Base-by-base conservation (phyloP, 2,329 filamentous ascomycete genomes). In the Sporothrix variecibatus region DNA sequence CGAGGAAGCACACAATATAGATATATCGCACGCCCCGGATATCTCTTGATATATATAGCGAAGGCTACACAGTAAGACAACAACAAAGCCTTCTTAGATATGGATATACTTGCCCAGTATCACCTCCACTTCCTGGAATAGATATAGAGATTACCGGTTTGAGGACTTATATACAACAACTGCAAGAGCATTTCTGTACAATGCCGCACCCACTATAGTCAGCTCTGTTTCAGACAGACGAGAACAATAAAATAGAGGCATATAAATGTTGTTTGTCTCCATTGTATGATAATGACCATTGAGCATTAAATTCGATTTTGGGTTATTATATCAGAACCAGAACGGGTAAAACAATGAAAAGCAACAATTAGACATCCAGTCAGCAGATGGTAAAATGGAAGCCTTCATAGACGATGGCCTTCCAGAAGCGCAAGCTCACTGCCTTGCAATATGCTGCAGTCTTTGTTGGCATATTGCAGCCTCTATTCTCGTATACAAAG, bases 151-250 rank as follows among this genome's bases (percentile, higher is more conserved):
- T 20, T 40, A 9, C 60, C 60, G 31, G 60, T 40, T 23, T 64
- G 60, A 64, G 60, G 31, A 31, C 17, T 58, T 23, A 11, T 62
- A 62, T 23, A 2, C 40, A 43, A 11, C 15, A 43, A 43, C 7
- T 11, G 15, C 40, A 43, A 12, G 8, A 40, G 60, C 20, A n/a
- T 20, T 23, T 64, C 17, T 31, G 20, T 9, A 17, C 17, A 23
- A 23, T 20, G 20, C 31, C 34, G 17, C 23, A n/a, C 20, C 34
- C 23, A 11, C 20, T 67, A 67, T 67, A 12, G n/a, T 38, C n/a
- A 31, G 62, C 38, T 38, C 28, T 67, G 62, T 67, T 67, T 67
- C 62, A 46, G n/a, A 46, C 46, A 67, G 62, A 67, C 38, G n/a
- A 46, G 23, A 17, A 67, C 9, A 28, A 43, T 67, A 28, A 17